These are phyloP conservation scores for Neostapfia colusana DNA, from an alignment of 176 grass and related monocot species.

Conservation along the genomic window DNA sequence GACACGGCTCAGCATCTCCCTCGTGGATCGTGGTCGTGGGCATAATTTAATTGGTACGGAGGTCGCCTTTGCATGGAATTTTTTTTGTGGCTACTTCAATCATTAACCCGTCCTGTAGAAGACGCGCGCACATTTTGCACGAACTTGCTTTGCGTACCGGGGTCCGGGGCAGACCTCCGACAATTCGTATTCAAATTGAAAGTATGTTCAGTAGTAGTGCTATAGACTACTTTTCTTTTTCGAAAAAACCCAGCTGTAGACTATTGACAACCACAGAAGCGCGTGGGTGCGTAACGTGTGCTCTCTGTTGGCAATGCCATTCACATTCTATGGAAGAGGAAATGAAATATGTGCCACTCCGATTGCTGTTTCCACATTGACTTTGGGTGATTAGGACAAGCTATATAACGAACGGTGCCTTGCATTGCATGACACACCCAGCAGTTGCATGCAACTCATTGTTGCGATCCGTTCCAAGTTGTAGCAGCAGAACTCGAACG, in stretches of 20 bases:
- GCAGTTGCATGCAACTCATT: neutral
- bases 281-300: conserved; percentile 24
- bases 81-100: conserved; percentile 26
- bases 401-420: conserved; percentile 31
- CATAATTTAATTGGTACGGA: conserved; percentile 23
- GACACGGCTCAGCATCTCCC: conserved; percentile 28
- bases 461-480: neutral
- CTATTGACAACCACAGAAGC: conserved; percentile 24
- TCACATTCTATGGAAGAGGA: conserved; percentile 32
- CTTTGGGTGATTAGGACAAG: neutral
- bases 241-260: too few species aligned
- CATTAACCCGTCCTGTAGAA: neutral
- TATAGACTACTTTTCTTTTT: too few species aligned
- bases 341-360: neutral
- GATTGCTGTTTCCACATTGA: conserved; percentile 40
- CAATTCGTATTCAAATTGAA: neutral
- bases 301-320: conserved; percentile 35
- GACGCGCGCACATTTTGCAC: conserved; percentile 45
- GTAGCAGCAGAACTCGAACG: neutral
- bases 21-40: too few species aligned
- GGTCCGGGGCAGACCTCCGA: neutral
- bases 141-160: neutral
- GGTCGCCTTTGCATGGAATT: neutral
- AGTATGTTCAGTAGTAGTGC: conserved; percentile 8
- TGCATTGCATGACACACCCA: conserved; percentile 3